These are phyloP conservation scores for Gracilaria domingensis DNA, from an alignment of 23 red algal species.

Conservation along the genomic window DNA sequence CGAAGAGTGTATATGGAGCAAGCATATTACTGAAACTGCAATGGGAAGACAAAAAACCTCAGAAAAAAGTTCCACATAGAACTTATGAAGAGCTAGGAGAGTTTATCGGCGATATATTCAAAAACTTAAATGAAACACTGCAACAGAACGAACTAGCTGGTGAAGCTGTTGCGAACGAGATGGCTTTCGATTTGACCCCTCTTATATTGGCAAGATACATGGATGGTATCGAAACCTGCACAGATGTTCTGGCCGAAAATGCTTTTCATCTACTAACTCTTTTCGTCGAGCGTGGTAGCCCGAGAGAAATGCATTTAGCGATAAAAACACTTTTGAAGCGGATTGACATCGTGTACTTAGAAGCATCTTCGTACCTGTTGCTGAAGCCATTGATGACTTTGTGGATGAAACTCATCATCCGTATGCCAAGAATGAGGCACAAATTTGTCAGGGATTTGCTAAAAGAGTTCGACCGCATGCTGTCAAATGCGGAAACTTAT, in stretches of 20 bases:
- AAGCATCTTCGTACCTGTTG: constrained; percentile 56
- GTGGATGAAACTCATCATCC: constrained; percentile 47
- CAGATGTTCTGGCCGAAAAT: constrained; percentile 6
- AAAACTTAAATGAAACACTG: not conserved
- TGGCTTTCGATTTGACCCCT: constrained; percentile 59
- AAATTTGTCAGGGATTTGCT: constrained; percentile 44
- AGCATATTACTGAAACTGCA: constrained; percentile 71
- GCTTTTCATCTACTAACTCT: constrained; percentile 47
- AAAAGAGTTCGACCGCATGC: constrained; percentile 60
- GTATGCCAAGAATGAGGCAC: constrained; percentile 32
- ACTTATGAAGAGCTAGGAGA: constrained; percentile 42
- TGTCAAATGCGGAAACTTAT: constrained; percentile 38
- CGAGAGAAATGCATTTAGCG: constrained; percentile 63
- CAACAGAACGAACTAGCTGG: constrained; percentile 33
- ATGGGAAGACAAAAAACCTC: constrained; percentile 47
- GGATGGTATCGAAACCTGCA: constrained; percentile 40
- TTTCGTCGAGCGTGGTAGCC: constrained; percentile 29
- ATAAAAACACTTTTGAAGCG: constrained; percentile 43
- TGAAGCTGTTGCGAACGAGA: constrained; percentile 15
- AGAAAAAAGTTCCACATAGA: constrained; percentile 57
- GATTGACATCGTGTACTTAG: constrained; percentile 54
- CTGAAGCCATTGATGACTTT: constrained; percentile 37
- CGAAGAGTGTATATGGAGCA: constrained; percentile 59
- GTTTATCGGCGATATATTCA: constrained; percentile 21
- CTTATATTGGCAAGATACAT: constrained; percentile 42